phyloP scores from a whole-genome alignment of 139 green algal genomes.

The Coccomyxa sp. region DNA sequence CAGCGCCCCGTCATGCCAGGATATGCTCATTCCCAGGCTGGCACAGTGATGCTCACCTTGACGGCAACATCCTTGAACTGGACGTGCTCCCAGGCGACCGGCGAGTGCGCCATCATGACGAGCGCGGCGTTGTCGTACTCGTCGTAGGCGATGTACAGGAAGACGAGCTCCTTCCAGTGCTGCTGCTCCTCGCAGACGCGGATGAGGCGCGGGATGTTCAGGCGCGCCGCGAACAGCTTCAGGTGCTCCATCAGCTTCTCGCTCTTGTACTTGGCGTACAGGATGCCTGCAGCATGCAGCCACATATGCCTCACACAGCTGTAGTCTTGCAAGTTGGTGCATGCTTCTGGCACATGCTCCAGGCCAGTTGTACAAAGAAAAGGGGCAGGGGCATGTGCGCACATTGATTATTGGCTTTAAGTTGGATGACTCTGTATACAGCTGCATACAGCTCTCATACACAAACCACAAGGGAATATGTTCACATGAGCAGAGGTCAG shows the following conservation, averaged over 20 bases:
- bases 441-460: too few relatives aligned
- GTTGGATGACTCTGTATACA: too few relatives aligned
- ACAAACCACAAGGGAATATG: too few relatives aligned
- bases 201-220: constrained; percentile 99
- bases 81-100: constrained; percentile 95
- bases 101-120: constrained; percentile 62
- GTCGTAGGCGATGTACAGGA: constrained; percentile 96
- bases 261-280: constrained; percentile 80
- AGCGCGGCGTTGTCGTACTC: constrained; percentile 96
- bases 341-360: neutral
- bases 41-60: constrained; percentile 83
- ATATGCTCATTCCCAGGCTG: too few relatives aligned
- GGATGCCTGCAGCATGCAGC: constrained; percentile 59
- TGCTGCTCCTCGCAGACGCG: constrained; percentile 89
- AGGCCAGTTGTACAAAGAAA: too few relatives aligned
- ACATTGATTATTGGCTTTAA: too few relatives aligned
- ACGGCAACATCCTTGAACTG: constrained; percentile 95
- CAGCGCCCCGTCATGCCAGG: too few relatives aligned
- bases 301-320: neutral
- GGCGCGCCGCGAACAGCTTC: constrained; percentile 93
- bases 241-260: constrained; percentile 99
- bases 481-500: too few relatives aligned
- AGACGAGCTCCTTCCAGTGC: constrained; percentile 96
- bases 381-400: too few relatives aligned
- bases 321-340: neutral